Base-by-base conservation (phyloP, 2,329 filamentous ascomycete species). In the Boeremia exigua region DNA sequence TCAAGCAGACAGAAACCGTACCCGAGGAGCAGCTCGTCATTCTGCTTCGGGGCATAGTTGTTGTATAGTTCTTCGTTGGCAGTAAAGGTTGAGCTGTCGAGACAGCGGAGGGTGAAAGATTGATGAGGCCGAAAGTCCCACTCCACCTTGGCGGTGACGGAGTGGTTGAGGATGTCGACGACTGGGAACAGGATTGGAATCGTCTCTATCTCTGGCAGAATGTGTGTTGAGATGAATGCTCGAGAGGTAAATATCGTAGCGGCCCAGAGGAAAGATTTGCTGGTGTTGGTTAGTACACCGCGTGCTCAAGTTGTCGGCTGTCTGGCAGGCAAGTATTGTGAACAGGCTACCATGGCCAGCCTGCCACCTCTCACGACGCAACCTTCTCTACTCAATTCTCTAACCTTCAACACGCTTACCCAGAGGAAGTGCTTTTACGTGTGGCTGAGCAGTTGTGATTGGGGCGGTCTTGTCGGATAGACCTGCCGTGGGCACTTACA, bases 41-140 rank as follows among this genome's bases (percentile, higher is more conserved):
- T 84, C 6, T 77, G 72, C 59, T 83, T 83, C 1, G 81, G 77
- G 0, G 78, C 81, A 51, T 84, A 84, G 61, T 84, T 84, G 65
- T 84, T 84, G 69, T 75, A 80, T 2, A 84, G 67, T 57, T 83
- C 77, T 4, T 73, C 69, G 3, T 77, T 79, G 4, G 68, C 57
- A 4, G 62, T 34, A 2, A 79, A 60, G 0, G 54, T 52, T 4
- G 78, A 69, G 8, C 68, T 67, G 8, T 79, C 70, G 4, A 73
- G 68, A 25, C 76, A 58, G 8, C 70, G 71, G 19, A 83, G 65
- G 9, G 70, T 70, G 56, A 81, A 81, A 0, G 66, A 64, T 3
- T 64, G 32, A 14, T 60, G 48, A 7, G 66, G 61, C 33, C 63
- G 48, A 52, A 73, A 71, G 34, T 76, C 69, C 82, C 82, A 84